Evolutionary conservation across 495 filamentous ascomycete species (phyloP), one percentile per base, ranked within the genome.

Genomic region (Penicillium waksmanii): DNA sequence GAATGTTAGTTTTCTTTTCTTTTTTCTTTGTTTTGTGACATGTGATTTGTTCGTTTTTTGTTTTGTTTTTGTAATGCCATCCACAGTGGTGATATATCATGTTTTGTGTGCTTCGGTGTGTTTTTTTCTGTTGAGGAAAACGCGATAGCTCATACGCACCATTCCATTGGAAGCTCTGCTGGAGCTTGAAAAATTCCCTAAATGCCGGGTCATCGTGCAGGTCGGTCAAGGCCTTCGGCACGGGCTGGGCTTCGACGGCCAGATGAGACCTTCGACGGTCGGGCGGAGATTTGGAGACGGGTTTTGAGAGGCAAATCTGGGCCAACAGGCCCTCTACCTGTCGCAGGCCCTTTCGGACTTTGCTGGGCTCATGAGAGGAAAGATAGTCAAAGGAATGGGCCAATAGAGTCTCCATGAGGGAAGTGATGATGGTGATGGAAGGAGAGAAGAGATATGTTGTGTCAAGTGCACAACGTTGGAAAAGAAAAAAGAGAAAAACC

Each of bases 101-200:
- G 27, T 31, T 31, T 31, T 31, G 27, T 9, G 27, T 31, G 27
- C 6, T 31, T 31, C 27, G 27, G 27, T 31, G 27, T 31, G 27
- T 31, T 2, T 31, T 8, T 31, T 31, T 9, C 8, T 8, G 5
- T 31, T 2, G 27, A 6, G 0, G 27, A 2, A 17, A 44, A 44
- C 2, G 42, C n/a, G 42, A 44, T n/a, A 44, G 42, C 15, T 44
- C 42, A n/a, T 52, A 66, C 80, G 35, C 71, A 91, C 88, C 85
- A 76, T 98, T 98, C 91, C 93, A 98, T 76, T 97, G 90, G 74
- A 98, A 98, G 11, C 94, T 89, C 66, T 96, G 94, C 72, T 98
- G 95, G 52, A 98, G 71, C 67, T 96, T 91, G 79, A 96, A 96
- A 77, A 98, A 98, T 71, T 98, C 95, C 53, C 91, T 80, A 68